Evolutionary conservation across 768 basidiomycete species (phyloP), one percentile per base, ranked within the genome.

Genomic region (Kwoniella newhampshirensis): DNA sequence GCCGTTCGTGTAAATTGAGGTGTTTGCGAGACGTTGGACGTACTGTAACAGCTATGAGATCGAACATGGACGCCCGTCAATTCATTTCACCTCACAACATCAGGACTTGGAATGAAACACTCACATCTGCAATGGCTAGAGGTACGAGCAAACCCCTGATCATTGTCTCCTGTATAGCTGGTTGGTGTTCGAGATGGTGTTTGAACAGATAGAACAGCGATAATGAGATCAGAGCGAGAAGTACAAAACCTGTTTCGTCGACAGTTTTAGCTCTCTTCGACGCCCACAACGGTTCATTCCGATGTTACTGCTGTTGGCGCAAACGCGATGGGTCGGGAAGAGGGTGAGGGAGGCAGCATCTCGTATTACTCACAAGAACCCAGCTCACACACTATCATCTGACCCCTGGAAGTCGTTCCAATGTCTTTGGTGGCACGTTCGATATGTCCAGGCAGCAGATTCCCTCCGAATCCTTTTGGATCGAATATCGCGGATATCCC

Each of bases 231-330:
- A 75, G 61, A 8, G 74, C 72, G 2, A 77, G 53, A 2, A 74
- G 62, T 36, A 73, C 55, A 58, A 73, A 73, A 53, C 71, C 75
- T 75, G n/a, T n/a, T n/a, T n/a, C n/a, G n/a, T n/a, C n/a, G n/a
- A n/a, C n/a, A n/a, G n/a, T n/a, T n/a, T n/a, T n/a, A n/a, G n/a
- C n/a, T n/a, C n/a, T n/a, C n/a, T n/a, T n/a, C n/a, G n/a, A n/a
- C n/a, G n/a, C n/a, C n/a, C n/a, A n/a, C n/a, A n/a, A n/a, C n/a
- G n/a, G n/a, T n/a, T n/a, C n/a, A n/a, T n/a, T n/a, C n/a, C n/a
- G n/a, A n/a, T n/a, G n/a, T n/a, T n/a, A n/a, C n/a, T n/a, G n/a
- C n/a, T n/a, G n/a, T n/a, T n/a, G n/a, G n/a, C n/a, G n/a, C n/a
- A n/a, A n/a, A n/a, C n/a, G n/a, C n/a, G n/a, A n/a, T n/a, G n/a